Base-by-base conservation (phyloP, 2,329 filamentous ascomycete genomes). In the Xylariales sp. region DNA sequence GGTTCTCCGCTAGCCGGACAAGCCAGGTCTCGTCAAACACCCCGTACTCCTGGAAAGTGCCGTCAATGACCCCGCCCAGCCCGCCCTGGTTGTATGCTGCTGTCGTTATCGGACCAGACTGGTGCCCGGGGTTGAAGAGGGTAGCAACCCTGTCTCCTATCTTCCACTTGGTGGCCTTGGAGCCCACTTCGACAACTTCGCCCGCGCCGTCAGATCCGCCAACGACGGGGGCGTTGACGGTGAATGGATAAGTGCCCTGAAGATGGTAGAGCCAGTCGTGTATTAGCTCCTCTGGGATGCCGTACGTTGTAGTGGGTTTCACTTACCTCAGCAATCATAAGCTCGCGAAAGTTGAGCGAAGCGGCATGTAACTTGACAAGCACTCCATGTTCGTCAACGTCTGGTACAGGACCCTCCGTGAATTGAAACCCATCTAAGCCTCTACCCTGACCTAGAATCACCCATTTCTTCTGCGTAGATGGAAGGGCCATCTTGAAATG, bases 371-470 rank as follows among this genome's bases (percentile, higher is more conserved):
- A 68, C 59, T 83, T 84, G 49, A 90, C 79, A 23, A 90, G 70
- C 5, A 88, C 83, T 18, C 89, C 79, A 44, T 76, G 75, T 38
- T 88, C 83, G 32, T 83, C 83, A 2, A 83, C 54, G 46, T 77
- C 61, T 12, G 82, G 79, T 3, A 87, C 53, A 1, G 70, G 51
- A 0, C 62, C 69, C 33, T 78, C 69, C 42, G 71, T 61, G 49
- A 76, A 73, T 50, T 69, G 60, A 27, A 88, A 67, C 29, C 66
- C 67, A 32, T 85, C 76, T 50, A 87, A 83, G 48, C 68, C 76
- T 36, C 67, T 71, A 28, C 69, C 57, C 3, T 46, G 63, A 46
- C 69, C 69, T 21, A 63, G 60, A 29, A 84, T 56, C 21, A 58
- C 64, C 81, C 81, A 85, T 55, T 74, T 66, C 59, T 69, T 69